These are phyloP conservation scores for Filosporella fistucella DNA, from an alignment of 495 filamentous ascomycete species.

Conservation along the genomic window DNA sequence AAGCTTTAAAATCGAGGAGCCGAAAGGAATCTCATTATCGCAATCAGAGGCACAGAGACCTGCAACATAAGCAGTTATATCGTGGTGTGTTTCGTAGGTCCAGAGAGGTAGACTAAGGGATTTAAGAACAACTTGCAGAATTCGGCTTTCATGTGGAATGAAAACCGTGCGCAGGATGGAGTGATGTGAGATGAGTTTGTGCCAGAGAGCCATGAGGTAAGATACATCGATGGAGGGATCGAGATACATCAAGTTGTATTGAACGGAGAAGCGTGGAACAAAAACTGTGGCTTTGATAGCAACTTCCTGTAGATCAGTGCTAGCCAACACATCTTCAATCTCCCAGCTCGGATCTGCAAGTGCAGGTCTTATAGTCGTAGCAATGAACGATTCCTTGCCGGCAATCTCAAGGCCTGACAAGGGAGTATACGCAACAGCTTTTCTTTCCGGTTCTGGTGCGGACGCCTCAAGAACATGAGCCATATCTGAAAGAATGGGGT, in stretches of 20 bases:
- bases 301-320: constrained; percentile 60
- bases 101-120: constrained; percentile 32
- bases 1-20: constrained; percentile 60
- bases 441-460: background rate
- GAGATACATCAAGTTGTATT: constrained; percentile 55
- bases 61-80: constrained; percentile 14
- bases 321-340: constrained; percentile 48
- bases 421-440: constrained; percentile 31
- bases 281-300: constrained; percentile 54
- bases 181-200: constrained; percentile 35
- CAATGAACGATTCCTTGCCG: constrained; percentile 37
- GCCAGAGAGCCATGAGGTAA: constrained; percentile 38
- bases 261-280: constrained; percentile 36
- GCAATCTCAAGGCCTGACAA: constrained; percentile 40
- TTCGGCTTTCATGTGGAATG: constrained; percentile 47
- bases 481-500: constrained; percentile 35
- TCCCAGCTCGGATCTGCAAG: constrained; percentile 38
- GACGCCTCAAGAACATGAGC: constrained; percentile 17
- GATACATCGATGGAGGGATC: constrained; percentile 40
- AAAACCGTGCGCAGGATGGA: constrained; percentile 71
- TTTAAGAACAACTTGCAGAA: constrained; percentile 59
- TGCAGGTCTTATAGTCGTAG: constrained; percentile 46
- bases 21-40: constrained; percentile 49
- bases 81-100: constrained; percentile 50
- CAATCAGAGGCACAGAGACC: constrained; percentile 43